Base-by-base conservation (phyloP, 768 basidiomycete species). In the Mycena amicta region DNA sequence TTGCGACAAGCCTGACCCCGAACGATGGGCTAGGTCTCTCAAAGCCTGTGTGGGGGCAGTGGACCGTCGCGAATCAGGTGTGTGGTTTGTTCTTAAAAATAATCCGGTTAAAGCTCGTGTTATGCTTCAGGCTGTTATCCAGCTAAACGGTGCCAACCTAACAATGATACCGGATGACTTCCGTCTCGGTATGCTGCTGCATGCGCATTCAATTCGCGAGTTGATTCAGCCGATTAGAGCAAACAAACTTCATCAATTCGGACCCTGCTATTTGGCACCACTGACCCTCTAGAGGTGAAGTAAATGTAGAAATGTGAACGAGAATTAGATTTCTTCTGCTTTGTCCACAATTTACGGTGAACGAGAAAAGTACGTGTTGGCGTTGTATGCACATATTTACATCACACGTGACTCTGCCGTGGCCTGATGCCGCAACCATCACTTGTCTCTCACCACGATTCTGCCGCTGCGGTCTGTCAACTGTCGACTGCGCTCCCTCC, bases 1-100 rank as follows among this genome's bases (percentile, higher is more conserved):
- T 81, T 53, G 76, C 76, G 1, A 76, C 73, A 1, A 76, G 74
- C 25, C 65, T 80, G 27, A 71, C 74, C 28, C 78, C 79, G n/a
- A 80, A 80, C 52, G 78, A 80, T 50, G 75, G 76, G 3, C 69
- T 63, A 16, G 79, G 78, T 15, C 50, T 65, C 27, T 40, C 56
- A 6, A 59, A 65, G 16, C 66, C 66, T 3, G 52, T 51, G 30
- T 68, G 68, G 68, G 53, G 55, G 28, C 66, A 62, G 22, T 68
- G 59, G 50, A 68, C 68, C 5, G 56, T 62, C 16, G 1, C 51
- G 25, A 57, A 60, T 12, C 33, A 64, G 23, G 58, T 56, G 27
- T 3, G 2, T 6, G 33, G 29, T 33, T 43, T 30, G 18, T 29
- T 8, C n/a, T 15, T 2, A 3, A 22, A 18, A 30, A 15, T 50